Evolutionary conservation across 306 rosid species (phyloP).

Genomic region (Potentilla sterilis): DNA sequence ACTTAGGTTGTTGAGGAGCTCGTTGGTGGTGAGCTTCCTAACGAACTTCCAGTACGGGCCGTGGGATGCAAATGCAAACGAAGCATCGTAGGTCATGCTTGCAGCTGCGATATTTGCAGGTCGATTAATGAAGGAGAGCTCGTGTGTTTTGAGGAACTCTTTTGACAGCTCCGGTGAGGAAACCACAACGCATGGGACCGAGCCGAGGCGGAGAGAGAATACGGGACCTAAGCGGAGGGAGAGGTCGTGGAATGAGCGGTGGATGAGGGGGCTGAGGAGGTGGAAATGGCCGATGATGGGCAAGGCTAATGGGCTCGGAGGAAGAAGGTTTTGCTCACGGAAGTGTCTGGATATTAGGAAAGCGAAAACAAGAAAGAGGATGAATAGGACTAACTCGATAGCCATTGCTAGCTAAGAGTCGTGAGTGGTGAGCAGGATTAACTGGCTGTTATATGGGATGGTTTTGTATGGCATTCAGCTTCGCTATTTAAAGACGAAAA

Average conservation of each 20-base stretch:
- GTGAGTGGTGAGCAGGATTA: no score
- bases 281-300: conserved; percentile 19
- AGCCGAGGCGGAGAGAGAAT: conserved; percentile 32
- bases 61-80: conserved; percentile 37
- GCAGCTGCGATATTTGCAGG: no score
- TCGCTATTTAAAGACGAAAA: no score
- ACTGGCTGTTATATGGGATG: no score
- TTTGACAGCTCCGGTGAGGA: conserved; percentile 33
- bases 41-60: conserved; percentile 50
- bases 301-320: conserved; percentile 37
- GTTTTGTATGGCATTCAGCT: no score
- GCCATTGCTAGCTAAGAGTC: no score
- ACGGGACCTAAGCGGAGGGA: conserved; percentile 31
- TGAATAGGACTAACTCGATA: no score
- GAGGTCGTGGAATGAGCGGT: conserved; percentile 30
- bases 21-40: conserved; percentile 34
- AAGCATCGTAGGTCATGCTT: conserved; percentile 24
- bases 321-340: background rate
- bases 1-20: conserved; percentile 13
- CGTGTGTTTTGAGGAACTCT: conserved; percentile 41
- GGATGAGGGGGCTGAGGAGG: conserved; percentile 10
- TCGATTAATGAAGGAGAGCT: conserved; percentile 7
- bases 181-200: conserved; percentile 10
- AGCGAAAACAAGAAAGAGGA: no score
- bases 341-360: no score